Evolutionary conservation across 2,329 filamentous ascomycete genomes (phyloP).

Genomic region (Teratosphaeria zuluensis): DNA sequence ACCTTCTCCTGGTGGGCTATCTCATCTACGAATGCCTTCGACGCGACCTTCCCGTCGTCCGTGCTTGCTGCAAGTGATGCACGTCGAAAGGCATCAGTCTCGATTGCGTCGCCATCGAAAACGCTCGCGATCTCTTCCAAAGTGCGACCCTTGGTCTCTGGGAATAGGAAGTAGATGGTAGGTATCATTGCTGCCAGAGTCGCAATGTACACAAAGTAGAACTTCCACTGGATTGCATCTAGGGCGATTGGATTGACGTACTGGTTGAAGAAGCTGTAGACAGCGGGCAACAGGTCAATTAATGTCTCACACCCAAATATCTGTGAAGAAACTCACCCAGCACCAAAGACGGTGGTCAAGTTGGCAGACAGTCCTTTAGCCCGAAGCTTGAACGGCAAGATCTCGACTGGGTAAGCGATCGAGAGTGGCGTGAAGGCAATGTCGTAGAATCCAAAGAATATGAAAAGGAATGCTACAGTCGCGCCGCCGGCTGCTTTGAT

Average conservation of each 20-base stretch:
- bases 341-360: slow-evolving; percentile 31
- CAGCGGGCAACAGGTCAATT: slow-evolving; percentile 24
- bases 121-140: background rate
- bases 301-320: no score
- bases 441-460: slow-evolving; percentile 29
- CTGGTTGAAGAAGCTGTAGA: slow-evolving; percentile 28
- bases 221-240: slow-evolving; percentile 14
- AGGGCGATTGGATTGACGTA: slow-evolving; percentile 27
- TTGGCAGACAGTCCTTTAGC: slow-evolving; percentile 28
- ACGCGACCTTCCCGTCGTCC: no score
- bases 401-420: slow-evolving; percentile 37
- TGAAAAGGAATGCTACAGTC: slow-evolving; percentile 25
- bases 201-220: slow-evolving; percentile 23
- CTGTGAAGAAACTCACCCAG: slow-evolving; percentile 32
- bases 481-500: slow-evolving; percentile 15
- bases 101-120: background rate
- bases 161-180: slow-evolving; percentile 16
- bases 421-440: slow-evolving; percentile 35
- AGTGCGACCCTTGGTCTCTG: slow-evolving; percentile 2
- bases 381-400: slow-evolving; percentile 38
- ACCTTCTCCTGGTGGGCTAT: no score
- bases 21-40: no score
- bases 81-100: background rate
- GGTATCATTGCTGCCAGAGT: slow-evolving; percentile 26
- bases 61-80: background rate